Evolutionary conservation across 2,329 filamentous ascomycete species (phyloP), one percentile per base, ranked within the genome.

Genomic region (Venturia carpophila): DNA sequence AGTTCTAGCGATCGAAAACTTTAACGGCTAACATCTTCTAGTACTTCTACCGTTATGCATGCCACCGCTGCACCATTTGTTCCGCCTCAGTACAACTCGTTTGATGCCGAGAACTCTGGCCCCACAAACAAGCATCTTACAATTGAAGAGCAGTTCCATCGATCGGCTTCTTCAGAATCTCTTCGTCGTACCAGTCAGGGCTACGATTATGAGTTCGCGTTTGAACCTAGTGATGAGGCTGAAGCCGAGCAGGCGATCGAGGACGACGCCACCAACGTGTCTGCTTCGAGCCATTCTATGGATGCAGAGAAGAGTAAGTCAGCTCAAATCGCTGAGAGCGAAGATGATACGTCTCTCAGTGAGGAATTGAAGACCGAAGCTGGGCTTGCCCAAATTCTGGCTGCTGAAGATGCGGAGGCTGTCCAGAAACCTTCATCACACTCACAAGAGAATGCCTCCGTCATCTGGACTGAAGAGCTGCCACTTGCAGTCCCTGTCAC

Each of bases 131-230:
- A 58, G 30, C 52, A 58, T 15, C 52, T 58, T 37, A 27, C 19
- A 17, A 13, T 58, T 10, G 30, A 58, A 37, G 52, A 58, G 52
- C 15, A 37, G 10, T 58, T 58, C 15, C 52, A 58, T 58, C 52
- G 52, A n/a, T 58, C 52, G n/a, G 30, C 52, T 34, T 58, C 52
- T 37, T 58, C 52, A n/a, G 52, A 58, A n/a, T 58, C 52, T 34
- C 52, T 58, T 34, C 52, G 52, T 58, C 52, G 52, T n/a, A 58
- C 52, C 27, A 58, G 52, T 30, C 30, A 58, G 37, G 52, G 52
- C 19, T 58, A 37, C 27, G 52, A 58, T 27, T 58, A 58, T 58
- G 52, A 58, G 10, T 58, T 58, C 19, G 6, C 27, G n/a, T 21
- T 58, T 37, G 27, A 37, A 9, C 52, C 52, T 15, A 58, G 3